Percentiles rank a stretch among this genome's conserved stretches.
phyloP scores from a whole-genome alignment of 2,329 filamentous ascomycete species.

The Neonectria faginata region DNA sequence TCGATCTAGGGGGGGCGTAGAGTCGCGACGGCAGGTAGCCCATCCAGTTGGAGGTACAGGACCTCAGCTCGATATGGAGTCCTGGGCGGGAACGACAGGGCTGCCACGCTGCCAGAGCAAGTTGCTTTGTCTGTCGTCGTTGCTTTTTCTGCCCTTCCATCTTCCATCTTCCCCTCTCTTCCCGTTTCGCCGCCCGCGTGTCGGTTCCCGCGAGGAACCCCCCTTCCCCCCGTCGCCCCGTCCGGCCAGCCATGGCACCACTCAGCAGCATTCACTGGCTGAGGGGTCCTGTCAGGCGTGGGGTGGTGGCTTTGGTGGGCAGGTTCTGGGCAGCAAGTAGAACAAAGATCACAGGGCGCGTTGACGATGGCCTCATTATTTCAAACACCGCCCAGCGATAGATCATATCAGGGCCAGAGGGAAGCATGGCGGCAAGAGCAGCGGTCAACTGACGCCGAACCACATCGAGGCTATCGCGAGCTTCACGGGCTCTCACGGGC shows the following conservation, averaged over 20 bases:
- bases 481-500: slow-evolving; percentile 30
- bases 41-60: background rate
- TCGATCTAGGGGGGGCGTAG: slow-evolving; percentile 13
- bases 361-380: slow-evolving; percentile 45
- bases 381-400: slow-evolving; percentile 37
- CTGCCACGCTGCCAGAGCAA: slow-evolving; percentile 34
- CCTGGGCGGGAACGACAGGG: slow-evolving; percentile 28
- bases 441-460: slow-evolving; percentile 45
- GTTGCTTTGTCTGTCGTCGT: slow-evolving; percentile 37
- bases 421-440: slow-evolving; percentile 34
- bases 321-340: slow-evolving; percentile 38
- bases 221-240: slow-evolving; percentile 20
- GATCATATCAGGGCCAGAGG: slow-evolving; percentile 42
- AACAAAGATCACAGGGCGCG: slow-evolving; percentile 40
- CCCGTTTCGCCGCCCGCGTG: slow-evolving; percentile 37
- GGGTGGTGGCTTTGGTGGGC: slow-evolving; percentile 43
- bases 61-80: slow-evolving; percentile 18
- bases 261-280: slow-evolving; percentile 37
- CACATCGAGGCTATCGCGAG: slow-evolving; percentile 38
- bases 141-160: slow-evolving; percentile 28
- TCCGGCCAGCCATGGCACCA: slow-evolving; percentile 43
- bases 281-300: slow-evolving; percentile 34
- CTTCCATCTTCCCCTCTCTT: slow-evolving; percentile 14
- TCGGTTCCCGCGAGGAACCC: slow-evolving; percentile 36
- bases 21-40: slow-evolving; percentile 5